Evolutionary conservation across 2,329 filamentous ascomycete species (phyloP), one percentile per base, ranked within the genome.

Genomic region (Colletotrichum lupini): DNA sequence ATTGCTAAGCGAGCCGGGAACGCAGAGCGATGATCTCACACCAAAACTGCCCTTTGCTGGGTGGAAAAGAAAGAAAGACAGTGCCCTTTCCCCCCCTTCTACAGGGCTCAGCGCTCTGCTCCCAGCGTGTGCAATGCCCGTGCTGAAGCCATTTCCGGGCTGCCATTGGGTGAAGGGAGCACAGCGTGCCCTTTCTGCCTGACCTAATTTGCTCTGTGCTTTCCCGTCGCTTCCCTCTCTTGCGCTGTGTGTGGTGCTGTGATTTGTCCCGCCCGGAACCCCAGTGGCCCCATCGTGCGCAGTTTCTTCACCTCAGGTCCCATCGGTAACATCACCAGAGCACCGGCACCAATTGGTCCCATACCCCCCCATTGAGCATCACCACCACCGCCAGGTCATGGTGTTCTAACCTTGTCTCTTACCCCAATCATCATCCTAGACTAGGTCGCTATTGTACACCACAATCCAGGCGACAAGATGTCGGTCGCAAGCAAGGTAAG

Each of bases 401-500:
- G 74, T 76, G 74, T 74, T 75, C 74, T 76, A 74, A 76, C 73
- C 74, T 73, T 73, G 73, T 66, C 69, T 72, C 70, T 74, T 73
- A 68, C 73, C 74, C 73, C 61, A 68, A 69, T 67, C 67, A 76
- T 73, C 66, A 75, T 69, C 74, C 68, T 72, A 75, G 74, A 76
- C 74, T 76, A 76, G 74, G 74, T 76, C 74, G 74, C 74, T 76
- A 75, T 76, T 76, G 74, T 76, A 74, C 59, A 68, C 69, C 74
- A 75, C 74, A 76, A 76, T 76, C 74, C 74, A 76, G 74, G 74
- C 74, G 74, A 76, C 74, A 76, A 76, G 74, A 76, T 76, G 74
- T 76, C 74, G 74, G 74, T 76, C 74, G 74, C 74, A 67, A 75
- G 73, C 74, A 76, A 76, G 74, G 74, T 76, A 37, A 62, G 74